Evolutionary conservation across 202 grass and related monocot genomes (phyloP), one percentile per base, ranked within the genome.

Genomic region (Musa balbisiana): DNA sequence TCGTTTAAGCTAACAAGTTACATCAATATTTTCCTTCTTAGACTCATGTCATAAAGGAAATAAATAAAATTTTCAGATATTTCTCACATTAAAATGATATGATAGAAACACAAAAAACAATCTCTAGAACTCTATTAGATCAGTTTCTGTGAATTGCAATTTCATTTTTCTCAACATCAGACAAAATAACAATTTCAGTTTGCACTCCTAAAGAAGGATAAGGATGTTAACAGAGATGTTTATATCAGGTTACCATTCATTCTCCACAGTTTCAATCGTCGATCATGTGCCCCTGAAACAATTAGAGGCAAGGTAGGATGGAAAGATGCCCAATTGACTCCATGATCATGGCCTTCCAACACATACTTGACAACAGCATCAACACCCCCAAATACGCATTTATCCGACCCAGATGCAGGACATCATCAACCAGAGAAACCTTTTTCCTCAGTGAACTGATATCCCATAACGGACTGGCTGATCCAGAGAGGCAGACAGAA

Each of bases 241-340:
- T 33, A 49, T 65, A 62, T 55, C 14, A 8, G 62, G 17, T 81
- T 86, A 98, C 95, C 95, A 21, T 98, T 98, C 95, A 98, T 98
- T 78, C 95, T 88, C 95, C 91, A 98, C 59, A 98, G 76, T 78
- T 94, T 98, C 73, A 94, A 87, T 89, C 94, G 95, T 49, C 95
- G 88, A 67, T 98, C 95, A 82, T 98, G 91, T 83, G 95, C 95
- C 13, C 95, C 88, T 29, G 91, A 98, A 76, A 98, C 88, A 87
- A 98, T 98, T 55, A 98, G 87, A 55, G 94, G 94, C 74, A 94
- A 77, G 22, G 52, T 83, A 76, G 90, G 94, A 83, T 98, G 94
- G 78, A 98, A 98, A n/a, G 90, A 93, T 16, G 91, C 94, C 91
- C 94, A 98, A 80, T 98, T 98, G 52, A 98, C 88, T 10, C 94